Evolutionary conservation across 331 rosid species (phyloP).

Genomic region (Malus hybrid): DNA sequence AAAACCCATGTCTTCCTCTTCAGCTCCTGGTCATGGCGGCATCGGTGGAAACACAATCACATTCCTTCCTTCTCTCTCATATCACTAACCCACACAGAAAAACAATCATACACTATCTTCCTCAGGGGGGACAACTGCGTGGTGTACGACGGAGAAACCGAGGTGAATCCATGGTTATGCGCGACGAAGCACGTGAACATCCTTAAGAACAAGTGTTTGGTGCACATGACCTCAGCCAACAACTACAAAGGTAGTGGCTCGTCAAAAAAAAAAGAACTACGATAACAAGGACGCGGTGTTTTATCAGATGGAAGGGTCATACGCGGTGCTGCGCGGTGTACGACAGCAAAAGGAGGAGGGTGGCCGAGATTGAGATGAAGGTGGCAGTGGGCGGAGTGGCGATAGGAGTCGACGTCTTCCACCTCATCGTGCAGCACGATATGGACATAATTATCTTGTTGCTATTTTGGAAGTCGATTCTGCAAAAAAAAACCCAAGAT

Average conservation of each 20-base stretch:
- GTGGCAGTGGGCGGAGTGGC: conserved; percentile 45
- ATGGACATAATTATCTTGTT: background rate
- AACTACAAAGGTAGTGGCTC: background rate
- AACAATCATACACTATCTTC: no score
- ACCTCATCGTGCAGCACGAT: conserved; percentile 44
- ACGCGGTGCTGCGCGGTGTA: conserved; percentile 45
- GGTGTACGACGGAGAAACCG: conserved; percentile 50
- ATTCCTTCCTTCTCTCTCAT: no score
- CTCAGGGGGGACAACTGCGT: conserved; percentile 42
- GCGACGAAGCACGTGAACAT: conserved; percentile 37
- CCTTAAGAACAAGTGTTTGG: conserved; percentile 40
- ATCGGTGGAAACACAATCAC: no score
- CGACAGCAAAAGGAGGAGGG: conserved; percentile 35
- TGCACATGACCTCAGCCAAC: conserved; percentile 24
- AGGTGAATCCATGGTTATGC: conserved; percentile 27
- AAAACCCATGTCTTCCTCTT: no score
- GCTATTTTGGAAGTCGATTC: no score
- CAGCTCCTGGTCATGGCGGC: no score
- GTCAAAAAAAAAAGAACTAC: background rate
- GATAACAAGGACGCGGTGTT: background rate
- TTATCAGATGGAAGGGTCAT: conserved; percentile 60
- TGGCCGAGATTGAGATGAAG: conserved; percentile 63
- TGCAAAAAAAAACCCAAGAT: no score
- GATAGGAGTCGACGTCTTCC: conserved; percentile 62
- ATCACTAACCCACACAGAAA: no score